Conservation (phyloP, 2,329 filamentous ascomycete genomes). For the Trichoderma breve region DNA sequence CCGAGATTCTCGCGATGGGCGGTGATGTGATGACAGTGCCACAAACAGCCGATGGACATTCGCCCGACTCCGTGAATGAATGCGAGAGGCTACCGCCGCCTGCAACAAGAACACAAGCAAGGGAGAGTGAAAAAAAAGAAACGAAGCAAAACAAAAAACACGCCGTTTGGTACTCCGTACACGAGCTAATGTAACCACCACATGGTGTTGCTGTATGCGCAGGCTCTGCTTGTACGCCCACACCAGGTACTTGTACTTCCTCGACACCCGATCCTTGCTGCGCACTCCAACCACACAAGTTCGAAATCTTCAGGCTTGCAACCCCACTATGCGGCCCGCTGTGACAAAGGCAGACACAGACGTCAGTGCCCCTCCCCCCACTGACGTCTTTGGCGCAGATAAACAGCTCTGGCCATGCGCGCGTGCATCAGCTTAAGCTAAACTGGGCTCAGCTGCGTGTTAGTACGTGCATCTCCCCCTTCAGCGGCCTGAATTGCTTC, state of each 20-base stretch:
- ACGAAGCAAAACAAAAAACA: background rate
- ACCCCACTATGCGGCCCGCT: conserved; percentile 20
- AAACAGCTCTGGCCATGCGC: background rate
- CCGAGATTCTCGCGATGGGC: background rate
- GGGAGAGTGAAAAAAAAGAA: background rate
- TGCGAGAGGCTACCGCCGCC: background rate
- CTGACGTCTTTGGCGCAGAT: conserved; percentile 14
- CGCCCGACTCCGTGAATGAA: background rate
- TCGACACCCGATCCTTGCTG: no score
- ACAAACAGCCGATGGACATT: conserved; percentile 3
- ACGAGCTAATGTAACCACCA: background rate
- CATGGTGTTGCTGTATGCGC: background rate
- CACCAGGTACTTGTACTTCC: background rate
- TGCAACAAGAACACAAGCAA: background rate
- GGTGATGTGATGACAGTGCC: conserved; percentile 5
- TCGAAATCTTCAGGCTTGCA: conserved; percentile 16
- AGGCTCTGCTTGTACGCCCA: background rate
- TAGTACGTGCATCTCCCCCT: background rate
- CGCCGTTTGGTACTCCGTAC: background rate
- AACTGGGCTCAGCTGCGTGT: background rate
- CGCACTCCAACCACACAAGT: background rate
- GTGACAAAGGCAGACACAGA: conserved; percentile 18
- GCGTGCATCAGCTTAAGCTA: conserved; percentile 7
- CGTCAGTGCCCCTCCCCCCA: conserved; percentile 17
- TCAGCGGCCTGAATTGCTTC: background rate